Percentiles rank a stretch among this genome's conserved stretches.
These are phyloP conservation scores for Knoxdaviesia proteae DNA, from an alignment of 2,329 filamentous ascomycete species.

Conservation along the genomic window DNA sequence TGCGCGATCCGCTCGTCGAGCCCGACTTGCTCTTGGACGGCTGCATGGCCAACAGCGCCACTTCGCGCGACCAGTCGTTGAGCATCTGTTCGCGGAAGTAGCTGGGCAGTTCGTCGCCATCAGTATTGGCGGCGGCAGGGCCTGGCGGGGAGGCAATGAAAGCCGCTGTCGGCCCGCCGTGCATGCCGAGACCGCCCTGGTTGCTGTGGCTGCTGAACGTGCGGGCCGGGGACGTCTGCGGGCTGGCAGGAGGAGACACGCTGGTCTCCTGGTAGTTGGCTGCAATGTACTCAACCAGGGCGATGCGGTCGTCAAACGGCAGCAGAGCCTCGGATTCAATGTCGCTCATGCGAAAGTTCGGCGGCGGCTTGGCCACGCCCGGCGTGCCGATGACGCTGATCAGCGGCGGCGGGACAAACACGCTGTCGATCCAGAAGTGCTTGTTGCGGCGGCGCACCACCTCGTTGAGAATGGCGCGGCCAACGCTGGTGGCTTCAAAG, in stretches of 20 bases:
- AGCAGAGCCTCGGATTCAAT: slow-evolving; percentile 43
- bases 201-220: slow-evolving; percentile 16
- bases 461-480: slow-evolving; percentile 53
- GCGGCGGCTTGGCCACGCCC: slow-evolving; percentile 21
- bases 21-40: slow-evolving; percentile 43
- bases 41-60: slow-evolving; percentile 45
- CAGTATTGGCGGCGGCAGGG: slow-evolving; percentile 6
- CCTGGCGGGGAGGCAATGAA: too few species aligned
- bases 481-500: slow-evolving; percentile 48
- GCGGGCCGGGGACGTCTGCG: slow-evolving; percentile 47
- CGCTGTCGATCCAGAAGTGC: slow-evolving; percentile 57
- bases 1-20: slow-evolving; percentile 58
- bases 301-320: slow-evolving; percentile 54
- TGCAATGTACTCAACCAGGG: slow-evolving; percentile 56
- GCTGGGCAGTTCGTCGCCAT: slow-evolving; percentile 37
- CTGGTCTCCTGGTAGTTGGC: slow-evolving; percentile 44
- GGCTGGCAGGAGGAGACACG: slow-evolving; percentile 46
- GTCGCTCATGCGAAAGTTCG: slow-evolving; percentile 26
- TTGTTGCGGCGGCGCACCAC: slow-evolving; percentile 53
- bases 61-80: slow-evolving; percentile 59
- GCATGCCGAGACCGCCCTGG: too few species aligned
- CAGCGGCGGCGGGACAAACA: slow-evolving; percentile 47
- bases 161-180: too few species aligned
- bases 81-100: slow-evolving; percentile 57
- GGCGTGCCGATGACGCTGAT: slow-evolving; percentile 40